Base-by-base conservation (phyloP, 305 asterid species). In the Rubia tinctorum region DNA sequence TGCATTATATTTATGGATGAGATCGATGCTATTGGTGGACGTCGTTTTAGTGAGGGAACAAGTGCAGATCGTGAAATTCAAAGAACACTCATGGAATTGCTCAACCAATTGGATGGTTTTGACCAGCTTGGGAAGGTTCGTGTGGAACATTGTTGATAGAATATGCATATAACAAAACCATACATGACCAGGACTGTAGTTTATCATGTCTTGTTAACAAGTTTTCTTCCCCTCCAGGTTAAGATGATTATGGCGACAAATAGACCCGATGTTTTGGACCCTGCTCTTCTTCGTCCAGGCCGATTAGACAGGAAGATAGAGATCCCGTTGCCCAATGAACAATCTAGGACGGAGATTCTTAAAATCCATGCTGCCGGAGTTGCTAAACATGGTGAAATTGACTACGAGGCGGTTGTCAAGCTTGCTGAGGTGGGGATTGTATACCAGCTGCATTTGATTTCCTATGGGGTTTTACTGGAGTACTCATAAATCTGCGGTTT, bases 341-440 rank as follows among this genome's bases (percentile, higher is more conserved):
- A 95, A 76, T 95, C 99, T 47, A 90, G 99, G 78, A 84, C 88
- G 95, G 98, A 95, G 80, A 89, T 91, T 80, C 92, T 93, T 45
- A 93, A 91, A 82, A 93, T 91, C 69, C 98, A 93, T 82, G 98
- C 98, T 44, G 82, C 96, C 75, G 98, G 98, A 80, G 92, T 92
- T 63, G 99, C 99, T 69, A 95, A 95, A 79, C 99, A 95, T 68
- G 99, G 99, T 66, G 98, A 95, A 83, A 95, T 92, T 78, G 98
- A 92, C 82, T 95, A 95, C 30, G 98, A 95, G 79, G 96, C 98
- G 71, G 96, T 93, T 78, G 90, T 95, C 68, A 95, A 95, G 83
- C 98, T 92, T 68, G 99, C 99, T 72, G 99, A 95, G 94, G 98
- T 92, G 80, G 77, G 72, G 39, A 78, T 49, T 53, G 23, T 27